Evolutionary conservation across 2,329 filamentous ascomycete species (phyloP), one percentile per base, ranked within the genome.

Genomic region (Emergomyces orientalis): DNA sequence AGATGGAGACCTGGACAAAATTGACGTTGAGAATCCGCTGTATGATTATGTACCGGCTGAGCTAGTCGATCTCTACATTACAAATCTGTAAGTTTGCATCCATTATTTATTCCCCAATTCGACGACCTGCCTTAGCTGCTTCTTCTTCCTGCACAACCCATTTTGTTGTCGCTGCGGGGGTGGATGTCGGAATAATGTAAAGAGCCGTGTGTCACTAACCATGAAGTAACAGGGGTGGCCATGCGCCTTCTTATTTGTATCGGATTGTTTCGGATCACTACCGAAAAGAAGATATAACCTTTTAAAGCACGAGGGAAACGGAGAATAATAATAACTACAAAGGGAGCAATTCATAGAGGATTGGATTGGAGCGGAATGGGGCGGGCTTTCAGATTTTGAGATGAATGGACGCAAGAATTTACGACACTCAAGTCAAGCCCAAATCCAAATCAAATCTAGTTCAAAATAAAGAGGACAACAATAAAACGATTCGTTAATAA

Each of bases 41-140:
- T 91, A 88, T 60, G 92, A 97, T 73, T 90, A 92, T 71, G 86
- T 97, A 19, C 86, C 88, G 9, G 84, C 88, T 0, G 88, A 90
- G 79, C 84, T 81, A 79, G 83, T 82, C 30, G 70, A 78, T 65
- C 74, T 78, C 59, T 78, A 78, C 73, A 90, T 96, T 68, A 95
- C 91, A 22, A 96, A 96, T 69, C 75, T 91, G 84, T 88, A 78
- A 81, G 85, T 81, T 47, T 39, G 32, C 41, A 27, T 27, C 17
- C 45, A 11, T 54, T n/a, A n/a, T 34, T 54, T 54, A 54, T 34
- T 34, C 30, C 14, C 22, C 60, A 51, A 30, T 45, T 45, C 27
- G 41, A 32, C 37, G 25, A 27, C 30, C 14, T 45, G 37, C 39
- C 27, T 47, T 45, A 59, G 39, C 56, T 30, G 3, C 56, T 22